Percentiles rank a stretch among this genome's conserved stretches.
phyloP scores from a whole-genome alignment of 1,284 basidiomycete species.

The Inonotus hispidus region DNA sequence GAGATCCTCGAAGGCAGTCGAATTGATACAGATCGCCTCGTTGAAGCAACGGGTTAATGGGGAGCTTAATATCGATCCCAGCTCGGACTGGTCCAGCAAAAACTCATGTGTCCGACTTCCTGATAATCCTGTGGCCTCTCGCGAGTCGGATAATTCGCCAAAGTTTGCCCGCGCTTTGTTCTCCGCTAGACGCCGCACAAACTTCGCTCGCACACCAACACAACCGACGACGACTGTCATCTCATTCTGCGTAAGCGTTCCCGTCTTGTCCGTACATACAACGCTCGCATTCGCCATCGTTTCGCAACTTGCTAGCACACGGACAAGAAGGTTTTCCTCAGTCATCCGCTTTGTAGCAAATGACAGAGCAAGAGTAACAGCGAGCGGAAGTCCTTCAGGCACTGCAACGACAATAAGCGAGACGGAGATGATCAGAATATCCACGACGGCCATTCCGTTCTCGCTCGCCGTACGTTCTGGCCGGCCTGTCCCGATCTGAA shows the following conservation, averaged over 20 bases:
- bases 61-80: slow-evolving; percentile 57
- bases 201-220: slow-evolving; percentile 90
- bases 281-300: slow-evolving; percentile 43
- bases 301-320: slow-evolving; percentile 93
- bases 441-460: slow-evolving; percentile 88
- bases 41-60: slow-evolving; percentile 61
- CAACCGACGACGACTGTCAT: slow-evolving; percentile 97
- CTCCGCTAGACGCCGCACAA: slow-evolving; percentile 74
- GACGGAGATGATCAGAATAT: slow-evolving; percentile 91
- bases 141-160: slow-evolving; percentile 30
- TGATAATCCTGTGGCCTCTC: slow-evolving; percentile 1
- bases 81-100: slow-evolving; percentile 71
- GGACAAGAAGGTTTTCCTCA: slow-evolving; percentile 90
- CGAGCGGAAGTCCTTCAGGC: slow-evolving; percentile 93
- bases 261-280: slow-evolving; percentile 41
- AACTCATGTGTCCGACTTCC: slow-evolving; percentile 63
- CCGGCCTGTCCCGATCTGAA: slow-evolving; percentile 62
- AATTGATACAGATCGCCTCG: slow-evolving; percentile 86
- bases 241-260: slow-evolving; percentile 86
- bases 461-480: slow-evolving; percentile 65
- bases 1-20: slow-evolving; percentile 89
- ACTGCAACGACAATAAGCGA: slow-evolving; percentile 97
- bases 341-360: slow-evolving; percentile 98
- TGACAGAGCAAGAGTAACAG: slow-evolving; percentile 27
- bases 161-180: slow-evolving; percentile 72